Conservation (phyloP, 148 eudicot species). For the Euryodendron excelsum region DNA sequence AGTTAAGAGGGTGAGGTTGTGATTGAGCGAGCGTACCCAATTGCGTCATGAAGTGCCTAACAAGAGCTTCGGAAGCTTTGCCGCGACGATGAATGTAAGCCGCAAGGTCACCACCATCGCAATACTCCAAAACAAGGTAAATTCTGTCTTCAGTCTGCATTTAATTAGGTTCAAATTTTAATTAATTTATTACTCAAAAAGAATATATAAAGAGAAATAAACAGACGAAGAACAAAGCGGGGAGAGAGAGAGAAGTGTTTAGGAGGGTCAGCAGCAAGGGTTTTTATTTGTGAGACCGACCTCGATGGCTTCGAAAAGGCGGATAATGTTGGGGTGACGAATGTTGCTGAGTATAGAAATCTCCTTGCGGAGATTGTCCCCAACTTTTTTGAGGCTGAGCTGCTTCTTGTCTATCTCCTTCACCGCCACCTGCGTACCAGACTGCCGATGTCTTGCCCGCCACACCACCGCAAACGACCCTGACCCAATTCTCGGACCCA, state of each 20-base stretch:
- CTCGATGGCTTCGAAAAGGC: constrained; percentile 51
- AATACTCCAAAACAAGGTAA: constrained; percentile 53
- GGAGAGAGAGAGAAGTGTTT: no score
- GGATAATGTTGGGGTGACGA: constrained; percentile 50
- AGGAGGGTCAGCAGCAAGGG: no score
- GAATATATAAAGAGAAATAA: not conserved
- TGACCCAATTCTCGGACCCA: constrained; percentile 50
- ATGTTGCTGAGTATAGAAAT: constrained; percentile 46
- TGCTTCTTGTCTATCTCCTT: constrained; percentile 61
- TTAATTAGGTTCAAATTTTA: not conserved
- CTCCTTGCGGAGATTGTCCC: constrained; percentile 46
- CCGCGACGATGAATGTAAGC: constrained; percentile 50
- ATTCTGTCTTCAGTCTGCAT: constrained; percentile 47
- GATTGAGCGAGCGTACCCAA: constrained; percentile 48
- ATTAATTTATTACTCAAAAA: not conserved
- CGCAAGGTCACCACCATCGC: constrained; percentile 55
- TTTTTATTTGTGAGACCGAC: no score
- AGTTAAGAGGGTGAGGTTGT: no score
- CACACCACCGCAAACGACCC: constrained; percentile 61
- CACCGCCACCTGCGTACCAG: constrained; percentile 43
- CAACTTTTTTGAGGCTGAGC: constrained; percentile 24
- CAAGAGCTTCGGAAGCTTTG: constrained; percentile 48
- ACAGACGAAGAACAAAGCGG: not conserved
- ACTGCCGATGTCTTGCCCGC: constrained; percentile 42
- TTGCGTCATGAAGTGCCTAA: constrained; percentile 54